Evolutionary conservation across 208 protist species (phyloP).

Genomic region (Wallacemonas collosoma): DNA sequence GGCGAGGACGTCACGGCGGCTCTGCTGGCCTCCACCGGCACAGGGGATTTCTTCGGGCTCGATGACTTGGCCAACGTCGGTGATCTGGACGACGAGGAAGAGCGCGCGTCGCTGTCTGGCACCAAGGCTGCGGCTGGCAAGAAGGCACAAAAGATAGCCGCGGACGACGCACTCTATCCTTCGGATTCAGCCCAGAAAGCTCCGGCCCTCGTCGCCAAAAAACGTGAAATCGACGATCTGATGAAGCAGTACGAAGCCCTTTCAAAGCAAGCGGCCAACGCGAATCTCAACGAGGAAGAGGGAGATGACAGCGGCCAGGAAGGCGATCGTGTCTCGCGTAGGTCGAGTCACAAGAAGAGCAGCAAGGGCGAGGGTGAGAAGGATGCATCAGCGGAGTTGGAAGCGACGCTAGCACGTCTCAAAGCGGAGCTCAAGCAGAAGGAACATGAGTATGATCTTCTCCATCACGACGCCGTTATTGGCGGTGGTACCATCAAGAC

Average conservation of each 20-base stretch:
- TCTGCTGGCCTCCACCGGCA: conserved; percentile 8
- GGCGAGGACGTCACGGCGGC: conserved; percentile 8
- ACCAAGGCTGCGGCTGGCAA: too few relatives aligned
- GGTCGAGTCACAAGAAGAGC: conserved; percentile 2
- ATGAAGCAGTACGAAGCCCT: conserved; percentile 26
- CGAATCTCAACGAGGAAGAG: background rate
- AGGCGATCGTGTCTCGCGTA: background rate
- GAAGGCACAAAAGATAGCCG: too few relatives aligned
- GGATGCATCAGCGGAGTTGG: background rate
- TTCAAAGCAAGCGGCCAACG: conserved; percentile 2
- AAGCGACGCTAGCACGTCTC: conserved; percentile 44
- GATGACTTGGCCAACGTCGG: background rate
- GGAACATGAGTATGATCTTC: conserved; percentile 83
- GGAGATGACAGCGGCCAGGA: conserved; percentile 18
- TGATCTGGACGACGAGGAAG: background rate
- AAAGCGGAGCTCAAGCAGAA: conserved; percentile 68
- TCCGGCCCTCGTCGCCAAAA: conserved; percentile 1
- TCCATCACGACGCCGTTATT: conserved; percentile 66
- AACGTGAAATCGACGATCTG: conserved; percentile 47
- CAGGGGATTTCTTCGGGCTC: background rate
- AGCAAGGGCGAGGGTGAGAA: background rate
- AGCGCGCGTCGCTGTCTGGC: too few relatives aligned
- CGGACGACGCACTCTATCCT: background rate
- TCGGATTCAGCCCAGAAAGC: background rate
- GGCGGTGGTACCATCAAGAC: conserved; percentile 30